These are phyloP conservation scores for Podaxis carcinomalis DNA, from an alignment of 768 basidiomycete species.

Conservation along the genomic window DNA sequence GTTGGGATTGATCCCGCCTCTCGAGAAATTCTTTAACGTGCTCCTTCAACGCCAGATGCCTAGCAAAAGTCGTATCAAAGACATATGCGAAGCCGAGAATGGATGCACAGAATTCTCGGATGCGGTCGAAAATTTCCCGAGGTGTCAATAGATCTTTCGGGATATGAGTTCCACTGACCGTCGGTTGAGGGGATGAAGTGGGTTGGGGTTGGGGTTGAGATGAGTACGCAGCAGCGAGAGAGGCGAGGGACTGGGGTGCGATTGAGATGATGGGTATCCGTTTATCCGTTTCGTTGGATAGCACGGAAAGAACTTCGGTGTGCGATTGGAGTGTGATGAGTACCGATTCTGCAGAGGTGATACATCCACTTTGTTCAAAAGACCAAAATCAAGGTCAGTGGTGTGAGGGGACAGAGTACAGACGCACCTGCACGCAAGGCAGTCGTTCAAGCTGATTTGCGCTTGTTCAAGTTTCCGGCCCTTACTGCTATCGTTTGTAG, in stretches of 20 bases:
- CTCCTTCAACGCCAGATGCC: slow-evolving; percentile 81
- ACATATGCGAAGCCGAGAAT: slow-evolving; percentile 76
- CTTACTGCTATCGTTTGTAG: not conserved
- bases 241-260: slow-evolving; percentile 23
- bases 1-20: slow-evolving; percentile 37
- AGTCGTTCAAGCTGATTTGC: slow-evolving; percentile 95
- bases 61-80: slow-evolving; percentile 93
- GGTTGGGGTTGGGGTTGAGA: slow-evolving; percentile 20
- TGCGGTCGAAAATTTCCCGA: slow-evolving; percentile 60
- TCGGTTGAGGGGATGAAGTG: not conserved
- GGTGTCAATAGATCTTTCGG: slow-evolving; percentile 29
- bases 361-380: slow-evolving; percentile 70
- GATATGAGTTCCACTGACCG: not conserved
- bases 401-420: not conserved
- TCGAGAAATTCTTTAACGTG: slow-evolving; percentile 80
- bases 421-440: slow-evolving; percentile 92
- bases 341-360: slow-evolving; percentile 97
- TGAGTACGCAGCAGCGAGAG: slow-evolving; percentile 14
- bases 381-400: not conserved
- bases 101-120: slow-evolving; percentile 63
- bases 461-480: slow-evolving; percentile 81
- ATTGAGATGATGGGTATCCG: slow-evolving; percentile 78
- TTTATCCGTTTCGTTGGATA: slow-evolving; percentile 49
- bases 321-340: slow-evolving; percentile 96
- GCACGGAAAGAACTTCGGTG: slow-evolving; percentile 81